Evolutionary conservation across 208 protist genomes (phyloP), one percentile per base, ranked within the genome.

Genomic region (Leishmania martiniquensis): DNA sequence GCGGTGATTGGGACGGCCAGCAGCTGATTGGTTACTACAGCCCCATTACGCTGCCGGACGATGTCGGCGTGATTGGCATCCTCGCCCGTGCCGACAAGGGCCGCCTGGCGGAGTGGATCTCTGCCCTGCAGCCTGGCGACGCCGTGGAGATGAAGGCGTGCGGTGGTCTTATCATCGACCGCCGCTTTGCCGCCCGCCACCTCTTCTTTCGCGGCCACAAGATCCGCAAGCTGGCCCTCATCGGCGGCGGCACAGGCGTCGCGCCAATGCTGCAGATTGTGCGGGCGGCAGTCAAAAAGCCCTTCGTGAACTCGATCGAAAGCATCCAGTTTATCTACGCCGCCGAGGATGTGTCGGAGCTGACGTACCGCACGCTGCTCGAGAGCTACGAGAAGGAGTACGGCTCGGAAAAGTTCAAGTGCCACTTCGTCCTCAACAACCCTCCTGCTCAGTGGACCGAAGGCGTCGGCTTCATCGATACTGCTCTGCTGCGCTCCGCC

Each of bases 241-340:
- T 97, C 37, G 90, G 91, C 4, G 91, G 92, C 69, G 94, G 92
- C 63, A 91, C 95, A 52, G 93, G 97, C 74, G 96, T 98, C 78
- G 97, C 95, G 13, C 97, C 97, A 13, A 97, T 97, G 92, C 80
- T 98, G 75, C 97, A 99, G 89, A 87, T 99, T 42, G 91, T 98
- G 55, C 85, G 84, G 49, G 95, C 94, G 15, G 92, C 94, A 37
- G 60, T 96, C 62, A 94, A 94, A 82, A 85, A 86, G 76, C 87
- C 87, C 20, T 89, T 88, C 72, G 76, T 89, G 42, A 83, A 93
- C 81, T 78, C 52, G 52, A 77, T 93, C 13, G 82, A 88, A 45
- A 90, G 82, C 75, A 78, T 93, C 66, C 79, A 86, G 54, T 85
- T 95, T 72, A 88, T 95, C 74, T 95, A 94, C 83, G 88, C 89